A percentile compares a stretch with the other conserved stretches of the same genome.
Conservation (phyloP, 768 basidiomycete species). For the Pisolithus marmoratus region DNA sequence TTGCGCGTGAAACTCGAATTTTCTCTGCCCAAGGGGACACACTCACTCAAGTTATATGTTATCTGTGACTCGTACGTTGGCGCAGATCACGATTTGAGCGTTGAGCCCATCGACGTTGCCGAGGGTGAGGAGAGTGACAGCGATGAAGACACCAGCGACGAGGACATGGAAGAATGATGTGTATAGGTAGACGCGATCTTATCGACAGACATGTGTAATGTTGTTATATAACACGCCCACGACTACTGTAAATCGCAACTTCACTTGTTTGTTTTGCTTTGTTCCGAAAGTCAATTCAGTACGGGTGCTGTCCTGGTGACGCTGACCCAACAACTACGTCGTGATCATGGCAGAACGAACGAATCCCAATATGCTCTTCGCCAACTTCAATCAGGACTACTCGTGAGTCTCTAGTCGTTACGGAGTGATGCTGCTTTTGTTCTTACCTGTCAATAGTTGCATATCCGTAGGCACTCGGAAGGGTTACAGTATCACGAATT, state of each 20-base stretch:
- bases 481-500: constrained; percentile 96
- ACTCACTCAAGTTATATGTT: constrained; percentile 79
- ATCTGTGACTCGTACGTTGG: constrained; percentile 92
- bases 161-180: constrained; percentile 51
- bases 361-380: constrained; percentile 64
- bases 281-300: not conserved
- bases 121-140: constrained; percentile 87
- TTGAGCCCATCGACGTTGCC: constrained; percentile 80
- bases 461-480: constrained; percentile 92
- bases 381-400: constrained; percentile 98
- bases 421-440: not conserved
- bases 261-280: too few relatives aligned
- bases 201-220: too few relatives aligned
- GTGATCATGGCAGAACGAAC: constrained; percentile 33
- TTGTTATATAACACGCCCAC: too few relatives aligned
- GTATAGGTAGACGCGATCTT: not conserved
- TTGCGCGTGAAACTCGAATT: constrained; percentile 88
- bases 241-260: too few relatives aligned
- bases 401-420: constrained; percentile 46
- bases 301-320: not conserved
- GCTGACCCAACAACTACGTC: not conserved
- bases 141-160: constrained; percentile 67
- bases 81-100: constrained; percentile 85
- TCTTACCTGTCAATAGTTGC: constrained; percentile 44
- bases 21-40: constrained; percentile 77